Evolutionary conservation across 2,329 filamentous ascomycete species (phyloP), one percentile per base, ranked within the genome.

Genomic region (Ophiostoma sp.): DNA sequence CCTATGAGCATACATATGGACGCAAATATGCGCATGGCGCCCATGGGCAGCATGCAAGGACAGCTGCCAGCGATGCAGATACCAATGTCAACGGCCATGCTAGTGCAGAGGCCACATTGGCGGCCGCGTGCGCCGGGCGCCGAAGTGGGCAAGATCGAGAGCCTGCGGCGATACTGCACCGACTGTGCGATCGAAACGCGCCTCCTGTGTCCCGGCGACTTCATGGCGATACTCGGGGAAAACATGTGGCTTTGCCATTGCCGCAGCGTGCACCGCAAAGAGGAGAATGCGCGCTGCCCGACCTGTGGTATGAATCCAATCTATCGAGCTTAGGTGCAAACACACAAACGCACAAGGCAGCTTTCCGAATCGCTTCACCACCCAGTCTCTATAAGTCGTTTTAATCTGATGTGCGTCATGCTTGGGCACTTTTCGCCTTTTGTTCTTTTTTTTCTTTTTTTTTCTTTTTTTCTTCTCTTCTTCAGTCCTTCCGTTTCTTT

Each of bases 111-210:
- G 9, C 4, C 11, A 40, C 42, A 42, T 4, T 72, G 67, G 69
- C 36, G 16, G 40, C 68, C 71, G 3, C 60, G 60, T 5, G 69
- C 72, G 7, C 70, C 71, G 5, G 71, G 69, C 2, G 71, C 69
- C 5, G 66, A 68, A 3, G 67, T 70, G 0, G 71, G 71, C 64
- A 66, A 70, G 58, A 65, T 73, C 18, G 71, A 73, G 67, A 69
- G 62, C 8, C 67, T 73, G 42, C 71, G 68, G 2, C 64, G 68
- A 9, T 73, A 73, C 67, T 73, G 72, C 68, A 70, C 72, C 3
- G 44, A 52, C 11, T 73, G 72, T 18, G 71, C 71, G 4, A 63
- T 73, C 8, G 16, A 69, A 38, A 58, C 69, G 7, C 47, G 55
- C 0, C 69, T 73, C 38, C 44, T 67, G 11, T n/a, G 62, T 0